Evolutionary conservation across 2,329 filamentous ascomycete species (phyloP), one percentile per base, ranked within the genome.

Genomic region (Botryotinia narcissicola): DNA sequence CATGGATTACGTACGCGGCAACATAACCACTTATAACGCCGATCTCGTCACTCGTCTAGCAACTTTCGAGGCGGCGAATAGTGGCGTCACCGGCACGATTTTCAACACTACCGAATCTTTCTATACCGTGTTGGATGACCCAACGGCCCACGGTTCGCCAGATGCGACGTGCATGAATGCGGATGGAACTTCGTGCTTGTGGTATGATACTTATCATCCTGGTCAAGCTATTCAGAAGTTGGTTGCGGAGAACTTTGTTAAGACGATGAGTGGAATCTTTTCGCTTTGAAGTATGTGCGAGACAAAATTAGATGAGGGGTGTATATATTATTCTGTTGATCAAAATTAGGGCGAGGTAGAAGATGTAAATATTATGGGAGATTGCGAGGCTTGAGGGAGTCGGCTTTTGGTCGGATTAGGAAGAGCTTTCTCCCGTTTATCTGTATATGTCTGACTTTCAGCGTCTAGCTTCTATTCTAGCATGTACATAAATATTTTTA

Each of bases 171-270:
- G 68, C 6, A 61, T 32, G 12, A 70, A 70, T 62, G 42, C 68
- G 5, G 68, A 70, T 70, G 68, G 68, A 2, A 70, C 37, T 16
- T 61, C 68, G 37, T 70, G 68, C 46, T 70, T 70, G 42, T 70
- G 68, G 68, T 70, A 70, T 70, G 68, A 70, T 48, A 51, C 12
- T 48, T 70, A 70, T 70, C 68, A 70, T 25, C 68, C 68, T 1
- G 57, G 68, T n/a, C 68, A 70, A 48, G 68, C 57, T 14, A 70
- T 70, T 20, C 68, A 70, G 29, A 70, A 61, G 25, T 62, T 62
- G 29, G 68, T 70, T 4, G 68, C 68, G n/a, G 20, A 70, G 42
- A 70, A 70, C 9, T 70, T 70, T 46, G n/a, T 44, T 20, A 70
- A 60, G 37, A 42, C 68, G 8, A 61, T 62, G 68, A 70, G 29